Evolutionary conservation across 768 basidiomycete species (phyloP), one percentile per base, ranked within the genome.

Genomic region (Kwoniella shandongensis): DNA sequence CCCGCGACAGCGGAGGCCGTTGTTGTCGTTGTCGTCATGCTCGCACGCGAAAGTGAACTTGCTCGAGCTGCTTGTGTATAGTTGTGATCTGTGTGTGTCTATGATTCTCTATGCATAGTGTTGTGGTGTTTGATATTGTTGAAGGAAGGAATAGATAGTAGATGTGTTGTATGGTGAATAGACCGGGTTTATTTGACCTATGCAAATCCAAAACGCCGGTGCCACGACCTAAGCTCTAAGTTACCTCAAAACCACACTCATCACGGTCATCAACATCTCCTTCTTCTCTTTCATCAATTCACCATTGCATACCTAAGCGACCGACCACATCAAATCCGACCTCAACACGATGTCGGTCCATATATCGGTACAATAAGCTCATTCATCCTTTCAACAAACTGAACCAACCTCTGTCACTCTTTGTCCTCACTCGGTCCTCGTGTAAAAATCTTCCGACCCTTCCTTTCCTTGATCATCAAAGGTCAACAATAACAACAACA

Each of bases 1-100:
- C 67, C 67, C 4, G 67, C 67, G 30, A 35, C 27, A 6, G 56
- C 35, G 25, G 47, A 49, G 8, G 54, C 25, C 45, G 48, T 51
- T 23, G 2, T 17, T 22, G 20, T 29, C 22, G 27, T 30, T 48
- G 13, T 48, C 13, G 8, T 32, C 18, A n/a, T 17, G 27, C 47
- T 11, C 17, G 26, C 15, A 5, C 13, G 22, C 23, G 49, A 13
- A 4, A 20, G 32, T 32, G 32, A 13, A 30, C 13, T 30, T 30
- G 13, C 3, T n/a, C 22, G 30, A 30, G 8, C 30, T 48, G 11
- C 7, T 46, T 17, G 27, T 48, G 15, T 35, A 15, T 8, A 13
- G 6, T 32, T 32, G 32, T 13, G 1, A 30, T 48, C 17, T 35
- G 32, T 48, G 26, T 29, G 20, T 48, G n/a, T 2, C 30, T 22